Evolutionary conservation across 1,139 yeast genomes (phyloP).

Genomic region (Pichia sp.): DNA sequence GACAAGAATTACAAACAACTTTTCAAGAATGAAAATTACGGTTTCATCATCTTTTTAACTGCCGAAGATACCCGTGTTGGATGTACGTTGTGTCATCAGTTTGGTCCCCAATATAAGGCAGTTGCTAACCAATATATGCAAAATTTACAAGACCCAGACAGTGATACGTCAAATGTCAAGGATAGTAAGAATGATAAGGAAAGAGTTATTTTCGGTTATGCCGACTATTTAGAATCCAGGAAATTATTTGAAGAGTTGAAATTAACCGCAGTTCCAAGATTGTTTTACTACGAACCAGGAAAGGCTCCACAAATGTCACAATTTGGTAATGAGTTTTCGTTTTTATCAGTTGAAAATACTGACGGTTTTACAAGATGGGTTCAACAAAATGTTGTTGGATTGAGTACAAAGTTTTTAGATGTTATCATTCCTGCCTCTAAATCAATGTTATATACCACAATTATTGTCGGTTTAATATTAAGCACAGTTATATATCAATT

Average conservation of each 20-base stretch:
- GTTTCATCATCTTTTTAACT: slow-evolving; percentile 60
- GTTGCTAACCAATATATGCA: slow-evolving; percentile 56
- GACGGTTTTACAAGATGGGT: slow-evolving; percentile 15
- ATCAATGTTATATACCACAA: slow-evolving; percentile 21
- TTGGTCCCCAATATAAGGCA: slow-evolving; percentile 58
- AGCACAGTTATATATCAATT: slow-evolving; percentile 17
- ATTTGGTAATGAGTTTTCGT: slow-evolving; percentile 25
- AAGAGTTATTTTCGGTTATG: slow-evolving; percentile 56
- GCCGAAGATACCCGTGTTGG: slow-evolving; percentile 69
- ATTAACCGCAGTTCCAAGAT: slow-evolving; percentile 72
- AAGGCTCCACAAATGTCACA: slow-evolving; percentile 18
- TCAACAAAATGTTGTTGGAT: slow-evolving; percentile 11
- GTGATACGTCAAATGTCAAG: slow-evolving; percentile 24
- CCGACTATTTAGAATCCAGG: slow-evolving; percentile 59
- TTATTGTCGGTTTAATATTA: slow-evolving; percentile 30
- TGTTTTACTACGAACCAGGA: slow-evolving; percentile 40
- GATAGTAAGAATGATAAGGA: slow-evolving; percentile 28
- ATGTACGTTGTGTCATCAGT: slow-evolving; percentile 67
- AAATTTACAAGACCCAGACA: slow-evolving; percentile 33
- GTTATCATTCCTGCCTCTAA: slow-evolving; percentile 15
- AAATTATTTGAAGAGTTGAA: slow-evolving; percentile 49
- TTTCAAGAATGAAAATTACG: slow-evolving; percentile 62
- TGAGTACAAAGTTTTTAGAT: slow-evolving; percentile 13
- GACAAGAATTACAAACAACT: slow-evolving; percentile 56
- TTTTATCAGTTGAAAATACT: slow-evolving; percentile 30